These are phyloP conservation scores for Wickerhamomyces bovis DNA, from an alignment of 805 yeast species.

Conservation along the genomic window DNA sequence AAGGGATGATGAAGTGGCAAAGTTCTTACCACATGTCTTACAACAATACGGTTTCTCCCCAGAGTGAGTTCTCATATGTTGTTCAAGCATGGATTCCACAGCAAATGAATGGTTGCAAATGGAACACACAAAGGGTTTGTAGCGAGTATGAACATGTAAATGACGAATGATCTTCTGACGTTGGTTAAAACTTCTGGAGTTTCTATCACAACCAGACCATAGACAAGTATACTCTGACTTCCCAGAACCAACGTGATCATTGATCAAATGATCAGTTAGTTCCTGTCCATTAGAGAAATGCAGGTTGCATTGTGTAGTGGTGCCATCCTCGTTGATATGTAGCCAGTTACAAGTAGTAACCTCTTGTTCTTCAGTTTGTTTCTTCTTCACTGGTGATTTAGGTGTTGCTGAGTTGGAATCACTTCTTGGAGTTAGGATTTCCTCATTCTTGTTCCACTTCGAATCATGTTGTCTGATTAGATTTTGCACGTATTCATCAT, in stretches of 20 bases:
- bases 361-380: constrained; percentile 5
- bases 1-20: constrained; percentile 77
- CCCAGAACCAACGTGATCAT: constrained; percentile 69
- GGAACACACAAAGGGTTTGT: constrained; percentile 71
- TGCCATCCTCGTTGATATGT: constrained; percentile 3
- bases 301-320: constrained; percentile 35
- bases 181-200: constrained; percentile 60
- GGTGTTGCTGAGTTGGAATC: not conserved
- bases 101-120: constrained; percentile 70
- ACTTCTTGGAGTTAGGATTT: not conserved
- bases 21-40: constrained; percentile 62
- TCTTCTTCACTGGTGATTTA: not conserved
- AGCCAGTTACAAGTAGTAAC: constrained; percentile 23
- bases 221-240: constrained; percentile 60
- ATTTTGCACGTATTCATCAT: not conserved
- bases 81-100: constrained; percentile 68
- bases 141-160: constrained; percentile 80
- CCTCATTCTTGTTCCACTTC: not conserved
- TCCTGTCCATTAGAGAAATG: constrained; percentile 49
- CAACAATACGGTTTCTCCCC: constrained; percentile 88
- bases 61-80: constrained; percentile 79
- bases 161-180: constrained; percentile 84
- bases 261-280: constrained; percentile 65
- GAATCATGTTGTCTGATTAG: not conserved
- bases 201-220: constrained; percentile 76